Percentiles rank a stretch among this genome's conserved stretches.
phyloP scores from a whole-genome alignment of 140 eudicot genomes.

The Stevia rebaudiana region DNA sequence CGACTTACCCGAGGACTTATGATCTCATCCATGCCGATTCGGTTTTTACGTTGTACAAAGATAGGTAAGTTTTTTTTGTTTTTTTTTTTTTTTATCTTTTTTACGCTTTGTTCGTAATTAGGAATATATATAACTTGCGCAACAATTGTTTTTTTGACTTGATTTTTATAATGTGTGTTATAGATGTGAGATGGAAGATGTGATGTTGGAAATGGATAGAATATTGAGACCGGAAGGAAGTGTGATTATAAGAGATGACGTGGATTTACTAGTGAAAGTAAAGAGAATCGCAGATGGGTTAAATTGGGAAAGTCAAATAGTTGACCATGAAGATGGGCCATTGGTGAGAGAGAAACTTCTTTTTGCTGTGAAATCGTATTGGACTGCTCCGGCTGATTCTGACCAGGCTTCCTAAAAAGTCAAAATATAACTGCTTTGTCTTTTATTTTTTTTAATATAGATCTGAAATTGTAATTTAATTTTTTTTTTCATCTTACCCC shows the following conservation, averaged over 20 bases:
- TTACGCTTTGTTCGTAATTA: too few species aligned
- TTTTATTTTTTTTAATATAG: constrained; percentile 1
- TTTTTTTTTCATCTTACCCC: not conserved
- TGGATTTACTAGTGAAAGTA: constrained; percentile 64
- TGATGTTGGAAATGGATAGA: constrained; percentile 92
- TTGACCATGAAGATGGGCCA: constrained; percentile 98
- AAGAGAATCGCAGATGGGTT: constrained; percentile 69
- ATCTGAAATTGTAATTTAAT: constrained; percentile 21
- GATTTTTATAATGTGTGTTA: not conserved
- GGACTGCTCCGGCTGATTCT: constrained; percentile 75
- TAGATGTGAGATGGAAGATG: constrained; percentile 95
- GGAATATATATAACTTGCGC: not conserved
- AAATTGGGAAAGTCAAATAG: constrained; percentile 81
- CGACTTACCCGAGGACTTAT: constrained; percentile 95
- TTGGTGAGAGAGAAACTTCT: constrained; percentile 80
- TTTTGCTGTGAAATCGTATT: constrained; percentile 79
- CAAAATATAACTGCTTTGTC: constrained; percentile 11
- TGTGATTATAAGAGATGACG: constrained; percentile 77
- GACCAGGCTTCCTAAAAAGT: constrained; percentile 11
- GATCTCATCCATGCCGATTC: constrained; percentile 91
- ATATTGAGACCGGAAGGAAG: constrained; percentile 93
- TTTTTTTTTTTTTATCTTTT: not conserved
- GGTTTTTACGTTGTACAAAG: constrained; percentile 64
- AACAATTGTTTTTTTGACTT: too few species aligned
- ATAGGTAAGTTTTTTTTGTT: constrained; percentile 33